Base-by-base conservation (phyloP, 1,284 basidiomycete species). In the Coriolopsis trogii region DNA sequence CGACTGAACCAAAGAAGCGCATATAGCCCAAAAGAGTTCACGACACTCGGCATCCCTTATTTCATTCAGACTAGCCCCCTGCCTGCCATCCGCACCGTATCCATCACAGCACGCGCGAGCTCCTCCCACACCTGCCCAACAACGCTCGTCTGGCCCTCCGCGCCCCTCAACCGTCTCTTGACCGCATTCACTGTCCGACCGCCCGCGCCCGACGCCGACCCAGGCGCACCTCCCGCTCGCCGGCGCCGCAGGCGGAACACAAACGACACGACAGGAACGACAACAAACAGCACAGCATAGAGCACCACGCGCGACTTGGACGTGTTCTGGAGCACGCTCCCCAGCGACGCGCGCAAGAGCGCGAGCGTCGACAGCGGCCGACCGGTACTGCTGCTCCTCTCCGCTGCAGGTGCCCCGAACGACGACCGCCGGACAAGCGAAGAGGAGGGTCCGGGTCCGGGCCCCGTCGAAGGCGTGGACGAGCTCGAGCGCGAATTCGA, bases 11-110 rank as follows among this genome's bases (percentile, higher is more conserved):
- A n/a, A n/a, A n/a, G n/a, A n/a, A n/a, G n/a, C n/a, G n/a, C n/a
- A n/a, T n/a, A n/a, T n/a, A n/a, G n/a, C n/a, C n/a, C n/a, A n/a
- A n/a, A n/a, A n/a, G n/a, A n/a, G n/a, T n/a, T n/a, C n/a, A n/a
- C n/a, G n/a, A n/a, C n/a, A n/a, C n/a, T n/a, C n/a, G n/a, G n/a
- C n/a, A n/a, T n/a, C n/a, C n/a, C n/a, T n/a, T n/a, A n/a, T n/a
- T n/a, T n/a, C n/a, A n/a, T n/a, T n/a, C n/a, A 36, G 8, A 87
- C 86, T 54, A 91, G 68, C 20, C 88, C 88, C 53, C 87, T 78
- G 12, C 86, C 88, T 2, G 83, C 89, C 89, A 91, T 91, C 60
- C 75, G 75, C 21, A 88, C 76, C 3, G 87, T 87, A 70, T 91
- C 89, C 42, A 71, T 65, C 13, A 91, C 72, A 3, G 76, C 81